A percentile compares a stretch with the other conserved stretches of the same genome.
Conservation (phyloP, 192 early-diverging fungal genomes). For the Pilaira anomala region DNA sequence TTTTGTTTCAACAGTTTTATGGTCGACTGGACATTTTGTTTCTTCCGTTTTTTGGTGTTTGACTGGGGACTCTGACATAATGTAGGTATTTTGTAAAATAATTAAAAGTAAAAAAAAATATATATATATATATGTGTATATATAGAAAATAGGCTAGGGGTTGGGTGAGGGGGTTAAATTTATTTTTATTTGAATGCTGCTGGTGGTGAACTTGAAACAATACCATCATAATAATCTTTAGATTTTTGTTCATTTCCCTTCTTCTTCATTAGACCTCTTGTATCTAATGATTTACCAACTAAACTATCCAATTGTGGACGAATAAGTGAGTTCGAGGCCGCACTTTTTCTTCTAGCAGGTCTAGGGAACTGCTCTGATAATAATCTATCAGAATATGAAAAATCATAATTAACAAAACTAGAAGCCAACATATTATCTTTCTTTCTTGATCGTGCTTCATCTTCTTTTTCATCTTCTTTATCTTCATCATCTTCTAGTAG, state of each 20-base stretch:
- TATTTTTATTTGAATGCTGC: neutral
- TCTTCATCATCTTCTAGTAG: neutral
- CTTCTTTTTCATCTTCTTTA: neutral
- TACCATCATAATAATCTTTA: neutral
- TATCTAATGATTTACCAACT: slow-evolving; percentile 16
- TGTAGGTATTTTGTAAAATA: neutral
- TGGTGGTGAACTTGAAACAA: neutral
- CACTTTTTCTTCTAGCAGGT: slow-evolving; percentile 3
- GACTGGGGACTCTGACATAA: slow-evolving; percentile 41
- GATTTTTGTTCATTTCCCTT: neutral
- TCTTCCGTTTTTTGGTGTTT: slow-evolving; percentile 45
- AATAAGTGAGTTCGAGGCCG: neutral
- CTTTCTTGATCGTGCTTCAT: neutral
- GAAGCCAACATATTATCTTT: neutral
- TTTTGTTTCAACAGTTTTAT: slow-evolving; percentile 26
- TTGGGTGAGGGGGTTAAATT: neutral
- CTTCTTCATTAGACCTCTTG: slow-evolving; percentile 4
- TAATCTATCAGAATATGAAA: slow-evolving; percentile 17
- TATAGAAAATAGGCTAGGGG: too few relatives aligned
- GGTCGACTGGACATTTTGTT: slow-evolving; percentile 39
- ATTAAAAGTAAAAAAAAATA: neutral
- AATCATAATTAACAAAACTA: slow-evolving; percentile 11
- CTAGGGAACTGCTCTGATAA: slow-evolving; percentile 7
- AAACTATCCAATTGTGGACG: slow-evolving; percentile 5
- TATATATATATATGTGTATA: too few relatives aligned